A percentile compares a stretch with the other conserved stretches of the same genome.
Conservation (phyloP, 1,139 yeast genomes). For the Sugiyamaella grinbergsii region DNA sequence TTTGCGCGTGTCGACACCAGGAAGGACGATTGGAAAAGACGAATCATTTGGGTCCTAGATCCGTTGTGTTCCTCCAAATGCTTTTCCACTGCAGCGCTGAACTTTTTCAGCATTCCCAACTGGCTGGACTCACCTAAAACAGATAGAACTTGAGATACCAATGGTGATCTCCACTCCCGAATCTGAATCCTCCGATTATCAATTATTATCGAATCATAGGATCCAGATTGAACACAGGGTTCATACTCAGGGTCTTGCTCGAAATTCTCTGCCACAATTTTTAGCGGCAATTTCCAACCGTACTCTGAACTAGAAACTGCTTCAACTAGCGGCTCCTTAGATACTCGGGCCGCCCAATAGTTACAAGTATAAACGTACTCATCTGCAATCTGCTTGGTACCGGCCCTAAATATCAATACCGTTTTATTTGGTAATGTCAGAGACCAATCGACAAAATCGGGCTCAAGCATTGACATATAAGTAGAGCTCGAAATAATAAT, state of each 20-base stretch:
- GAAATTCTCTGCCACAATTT: slow-evolving; percentile 20
- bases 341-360: slow-evolving; percentile 86
- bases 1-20: slow-evolving; percentile 38
- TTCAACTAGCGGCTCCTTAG: slow-evolving; percentile 68
- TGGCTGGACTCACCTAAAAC: slow-evolving; percentile 36
- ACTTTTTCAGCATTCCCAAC: slow-evolving; percentile 32
- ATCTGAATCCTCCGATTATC: slow-evolving; percentile 33
- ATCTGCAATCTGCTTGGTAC: slow-evolving; percentile 66
- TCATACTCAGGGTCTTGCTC: slow-evolving; percentile 5
- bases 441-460: slow-evolving; percentile 37
- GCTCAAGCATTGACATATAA: slow-evolving; percentile 17
- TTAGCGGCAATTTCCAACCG: slow-evolving; percentile 63
- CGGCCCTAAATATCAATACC: slow-evolving; percentile 49
- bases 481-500: slow-evolving; percentile 23
- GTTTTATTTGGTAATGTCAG: slow-evolving; percentile 42
- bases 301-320: slow-evolving; percentile 74
- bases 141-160: slow-evolving; percentile 36
- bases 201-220: slow-evolving; percentile 34
- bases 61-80: slow-evolving; percentile 37
- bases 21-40: slow-evolving; percentile 33
- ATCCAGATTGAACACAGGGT: slow-evolving; percentile 25
- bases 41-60: slow-evolving; percentile 31
- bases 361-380: slow-evolving; percentile 78
- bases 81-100: slow-evolving; percentile 32
- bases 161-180: slow-evolving; percentile 41